Base-by-base conservation (phyloP, 441 rosid species). In the Adansonia gregorii region DNA sequence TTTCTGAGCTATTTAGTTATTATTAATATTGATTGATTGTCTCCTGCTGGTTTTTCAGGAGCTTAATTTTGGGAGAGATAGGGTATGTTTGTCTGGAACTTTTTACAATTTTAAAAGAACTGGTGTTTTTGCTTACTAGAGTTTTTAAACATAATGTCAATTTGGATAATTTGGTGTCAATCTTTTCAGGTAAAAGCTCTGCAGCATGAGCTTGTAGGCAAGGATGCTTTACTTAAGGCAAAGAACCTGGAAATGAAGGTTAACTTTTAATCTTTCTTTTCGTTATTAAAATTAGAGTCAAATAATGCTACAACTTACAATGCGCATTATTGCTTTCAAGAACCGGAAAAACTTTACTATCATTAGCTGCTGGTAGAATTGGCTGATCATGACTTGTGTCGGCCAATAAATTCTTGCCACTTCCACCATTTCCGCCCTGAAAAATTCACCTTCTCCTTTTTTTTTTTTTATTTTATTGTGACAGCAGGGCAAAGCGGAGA, bases 151-250 rank as follows among this genome's bases (percentile, higher is more conserved):
- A 24, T 24, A 24, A 24, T 24, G 27, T 24, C 27, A 24, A 24
- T 24, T 24, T 24, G 27, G 27, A 24, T 52, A 61, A 73, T 67
- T 73, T 65, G 65, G 14, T 72, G 49, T 68, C 43, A 39, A 58
- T 24, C 7, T 74, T 81, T 79, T 78, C 82, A 87, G 94, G 14
- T 82, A 76, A 90, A 86, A 79, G 79, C 84, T 59, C 80, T 92
- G 46, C 93, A 88, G 75, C 96, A 92, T 58, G 93, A 92, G 78
- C 83, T 90, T 52, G 78, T 76, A 55, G 85, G 94, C 89, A 89
- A 89, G 79, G 86, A 84, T 63, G 88, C 90, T 39, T 81, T 90
- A 78, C 86, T 89, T 56, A 90, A 88, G 84, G 88, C 85, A 31
- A 88, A 81, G 77, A 81, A 61, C 15, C 46, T 55, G 41, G 86